Conservation (phyloP, 2,329 filamentous ascomycete genomes). For the Periconia macrospinosa region DNA sequence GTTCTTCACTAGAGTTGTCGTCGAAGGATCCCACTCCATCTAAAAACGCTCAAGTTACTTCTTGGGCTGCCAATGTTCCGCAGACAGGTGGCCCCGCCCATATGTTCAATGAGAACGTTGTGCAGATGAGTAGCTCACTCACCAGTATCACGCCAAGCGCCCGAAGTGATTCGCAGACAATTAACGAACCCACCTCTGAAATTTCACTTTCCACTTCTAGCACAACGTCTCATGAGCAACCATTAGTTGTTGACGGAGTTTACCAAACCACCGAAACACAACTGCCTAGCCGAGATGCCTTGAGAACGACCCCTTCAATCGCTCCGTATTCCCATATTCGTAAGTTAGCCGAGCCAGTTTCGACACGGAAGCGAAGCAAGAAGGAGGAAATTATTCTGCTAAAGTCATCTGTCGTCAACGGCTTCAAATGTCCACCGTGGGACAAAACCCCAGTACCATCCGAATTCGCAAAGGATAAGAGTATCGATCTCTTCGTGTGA, state of each 20-base stretch:
- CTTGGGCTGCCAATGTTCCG: slow-evolving; percentile 27
- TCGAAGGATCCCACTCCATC: not conserved
- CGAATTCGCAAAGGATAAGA: slow-evolving; percentile 57
- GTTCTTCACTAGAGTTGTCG: not conserved
- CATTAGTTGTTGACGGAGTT: slow-evolving; percentile 14
- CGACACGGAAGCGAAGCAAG: slow-evolving; percentile 64
- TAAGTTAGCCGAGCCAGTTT: slow-evolving; percentile 51
- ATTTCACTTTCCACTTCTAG: slow-evolving; percentile 1
- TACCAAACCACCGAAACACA: slow-evolving; percentile 3
- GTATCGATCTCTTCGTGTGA: slow-evolving; percentile 61
- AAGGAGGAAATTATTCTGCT: slow-evolving; percentile 76
- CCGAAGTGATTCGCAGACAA: slow-evolving; percentile 11
- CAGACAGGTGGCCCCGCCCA: not conserved
- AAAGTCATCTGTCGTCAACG: slow-evolving; percentile 78
- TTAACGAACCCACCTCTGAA: slow-evolving; percentile 13
- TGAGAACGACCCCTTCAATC: slow-evolving; percentile 6
- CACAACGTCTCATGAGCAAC: not conserved
- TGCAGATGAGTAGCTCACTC: slow-evolving; percentile 9
- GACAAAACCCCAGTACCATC: slow-evolving; percentile 59
- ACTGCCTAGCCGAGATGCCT: not conserved
- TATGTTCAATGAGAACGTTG: slow-evolving; percentile 1
- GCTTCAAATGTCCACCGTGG: slow-evolving; percentile 85
- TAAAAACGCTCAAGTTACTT: slow-evolving; percentile 18
- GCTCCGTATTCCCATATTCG: slow-evolving; percentile 29
- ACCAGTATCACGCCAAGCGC: not conserved